These are phyloP conservation scores for Penicillium sp. DNA, from an alignment of 2,329 filamentous ascomycete genomes.

Conservation along the genomic window DNA sequence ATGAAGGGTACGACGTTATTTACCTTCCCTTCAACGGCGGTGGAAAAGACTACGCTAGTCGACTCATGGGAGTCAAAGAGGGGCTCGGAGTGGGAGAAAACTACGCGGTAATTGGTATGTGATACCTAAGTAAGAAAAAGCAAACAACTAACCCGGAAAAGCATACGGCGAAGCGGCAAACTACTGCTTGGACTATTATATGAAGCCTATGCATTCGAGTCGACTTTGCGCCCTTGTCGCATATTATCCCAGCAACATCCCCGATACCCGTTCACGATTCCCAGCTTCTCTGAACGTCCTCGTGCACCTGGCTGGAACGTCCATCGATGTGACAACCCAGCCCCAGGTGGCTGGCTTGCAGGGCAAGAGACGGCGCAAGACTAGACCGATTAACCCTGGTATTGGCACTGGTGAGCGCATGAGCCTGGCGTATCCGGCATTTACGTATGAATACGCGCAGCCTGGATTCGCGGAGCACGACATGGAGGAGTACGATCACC, in stretches of 20 bases:
- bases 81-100: slow-evolving; percentile 54
- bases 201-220: slow-evolving; percentile 51
- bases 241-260: slow-evolving; percentile 59
- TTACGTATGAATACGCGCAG: slow-evolving; percentile 52
- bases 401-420: slow-evolving; percentile 47
- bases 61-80: slow-evolving; percentile 50
- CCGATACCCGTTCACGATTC: slow-evolving; percentile 41
- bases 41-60: slow-evolving; percentile 48
- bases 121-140: not conserved
- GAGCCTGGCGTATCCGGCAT: slow-evolving; percentile 36
- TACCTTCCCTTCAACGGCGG: slow-evolving; percentile 54
- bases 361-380: slow-evolving; percentile 46
- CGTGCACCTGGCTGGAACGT: slow-evolving; percentile 53
- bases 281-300: slow-evolving; percentile 44
- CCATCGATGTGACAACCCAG: slow-evolving; percentile 47
- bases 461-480: slow-evolving; percentile 68
- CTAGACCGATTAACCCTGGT: slow-evolving; percentile 48
- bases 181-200: slow-evolving; percentile 54
- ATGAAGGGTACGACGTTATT: slow-evolving; percentile 56
- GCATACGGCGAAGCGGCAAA: slow-evolving; percentile 60
- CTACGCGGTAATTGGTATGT: slow-evolving; percentile 58
- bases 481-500: slow-evolving; percentile 60
- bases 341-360: slow-evolving; percentile 52
- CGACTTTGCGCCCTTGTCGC: slow-evolving; percentile 55
- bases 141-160: slow-evolving; percentile 23